Conservation (phyloP, 805 yeast genomes). For the Isabelozyma heimii region DNA sequence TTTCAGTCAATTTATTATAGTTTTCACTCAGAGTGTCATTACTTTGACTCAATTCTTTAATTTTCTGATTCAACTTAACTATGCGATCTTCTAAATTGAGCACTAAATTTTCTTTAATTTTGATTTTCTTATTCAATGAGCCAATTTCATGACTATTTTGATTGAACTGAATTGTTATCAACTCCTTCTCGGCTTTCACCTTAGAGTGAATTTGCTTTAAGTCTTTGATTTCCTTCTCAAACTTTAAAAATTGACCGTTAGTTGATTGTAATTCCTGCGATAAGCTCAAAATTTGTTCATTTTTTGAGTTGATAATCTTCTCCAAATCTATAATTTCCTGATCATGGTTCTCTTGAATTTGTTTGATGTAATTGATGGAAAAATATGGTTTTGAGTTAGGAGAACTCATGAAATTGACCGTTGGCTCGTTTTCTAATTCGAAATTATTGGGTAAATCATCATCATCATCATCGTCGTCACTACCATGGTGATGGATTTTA, state of each 20-base stretch:
- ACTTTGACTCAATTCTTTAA: slow-evolving; percentile 2
- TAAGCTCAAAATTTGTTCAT: slow-evolving; percentile 15
- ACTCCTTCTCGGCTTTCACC: slow-evolving; percentile 15
- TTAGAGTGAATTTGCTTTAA: slow-evolving; percentile 11
- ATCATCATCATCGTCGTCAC: slow-evolving; percentile 9
- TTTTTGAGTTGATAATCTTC: slow-evolving; percentile 8
- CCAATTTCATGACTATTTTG: slow-evolving; percentile 26
- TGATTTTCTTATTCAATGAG: slow-evolving; percentile 20
- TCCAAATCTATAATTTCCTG: slow-evolving; percentile 15
- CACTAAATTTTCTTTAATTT: slow-evolving; percentile 10
- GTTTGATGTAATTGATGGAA: slow-evolving; percentile 22
- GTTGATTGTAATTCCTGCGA: slow-evolving; percentile 13
- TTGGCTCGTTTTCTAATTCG: slow-evolving; percentile 22
- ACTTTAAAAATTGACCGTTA: slow-evolving; percentile 8
- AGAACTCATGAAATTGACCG: slow-evolving; percentile 26
- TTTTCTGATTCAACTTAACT: slow-evolving; percentile 3
- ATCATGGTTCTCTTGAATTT: slow-evolving; percentile 19
- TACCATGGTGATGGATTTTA: not conserved
- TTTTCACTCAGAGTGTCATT: not conserved
- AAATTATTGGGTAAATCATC: slow-evolving; percentile 1
- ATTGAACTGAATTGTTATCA: slow-evolving; percentile 20
- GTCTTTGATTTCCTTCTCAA: slow-evolving; percentile 15
- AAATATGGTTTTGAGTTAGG: slow-evolving; percentile 33
- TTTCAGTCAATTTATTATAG: not conserved
- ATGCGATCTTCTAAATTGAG: slow-evolving; percentile 5